phyloP scores from a whole-genome alignment of 441 rosid species.

The Populus tomentosa region DNA sequence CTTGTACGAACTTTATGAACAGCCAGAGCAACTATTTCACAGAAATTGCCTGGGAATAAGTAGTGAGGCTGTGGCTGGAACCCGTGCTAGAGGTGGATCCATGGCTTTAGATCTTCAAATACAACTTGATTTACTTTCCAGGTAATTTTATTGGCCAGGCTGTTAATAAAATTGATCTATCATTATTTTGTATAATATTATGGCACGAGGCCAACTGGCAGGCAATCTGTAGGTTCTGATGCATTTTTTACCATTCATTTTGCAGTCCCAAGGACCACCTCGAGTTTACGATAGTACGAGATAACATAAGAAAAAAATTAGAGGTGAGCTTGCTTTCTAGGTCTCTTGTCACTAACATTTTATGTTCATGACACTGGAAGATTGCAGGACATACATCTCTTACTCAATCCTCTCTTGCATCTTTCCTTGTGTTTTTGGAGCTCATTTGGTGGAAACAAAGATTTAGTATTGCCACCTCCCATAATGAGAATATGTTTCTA shows the following conservation, averaged over 20 bases:
- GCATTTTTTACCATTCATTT: conserved; percentile 2
- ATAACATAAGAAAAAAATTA: conserved; percentile 68
- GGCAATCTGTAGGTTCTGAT: not conserved
- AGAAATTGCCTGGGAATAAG: conserved; percentile 62
- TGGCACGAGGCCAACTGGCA: conserved; percentile 6
- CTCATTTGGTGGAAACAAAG: not conserved
- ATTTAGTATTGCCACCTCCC: not conserved
- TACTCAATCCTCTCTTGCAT: not conserved
- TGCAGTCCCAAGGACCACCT: conserved; percentile 85
- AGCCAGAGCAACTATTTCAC: conserved; percentile 98
- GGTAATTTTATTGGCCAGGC: conserved; percentile 35
- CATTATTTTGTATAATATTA: not conserved
- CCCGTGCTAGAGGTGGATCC: conserved; percentile 78
- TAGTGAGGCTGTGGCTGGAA: conserved; percentile 95
- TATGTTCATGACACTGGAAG: not conserved
- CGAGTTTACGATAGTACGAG: conserved; percentile 89
- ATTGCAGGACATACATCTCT: not conserved
- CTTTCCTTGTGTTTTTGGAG: not conserved
- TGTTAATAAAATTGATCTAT: not conserved
- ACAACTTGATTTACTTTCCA: conserved; percentile 74
- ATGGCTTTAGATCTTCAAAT: conserved; percentile 65
- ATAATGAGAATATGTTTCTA: not conserved
- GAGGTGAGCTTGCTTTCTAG: conserved; percentile 47
- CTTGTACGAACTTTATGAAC: conserved; percentile 47
- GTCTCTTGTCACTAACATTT: not conserved